Evolutionary conservation across 225 moss, liverwort and hornwort genomes (phyloP), one percentile per base, ranked within the genome.

Genomic region (Antitrichia curtipendula): DNA sequence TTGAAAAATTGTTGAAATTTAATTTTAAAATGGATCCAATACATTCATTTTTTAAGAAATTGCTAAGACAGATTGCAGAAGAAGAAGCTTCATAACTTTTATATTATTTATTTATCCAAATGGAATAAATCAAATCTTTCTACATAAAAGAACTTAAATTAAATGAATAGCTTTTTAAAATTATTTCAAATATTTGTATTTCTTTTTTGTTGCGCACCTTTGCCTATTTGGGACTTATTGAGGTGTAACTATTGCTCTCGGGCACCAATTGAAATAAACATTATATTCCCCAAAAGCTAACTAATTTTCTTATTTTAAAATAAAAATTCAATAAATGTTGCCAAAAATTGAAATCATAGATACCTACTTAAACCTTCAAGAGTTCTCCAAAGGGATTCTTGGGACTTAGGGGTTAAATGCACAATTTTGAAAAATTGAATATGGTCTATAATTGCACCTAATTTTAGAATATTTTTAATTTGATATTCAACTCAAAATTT

Each of bases 1-100:
- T 6, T n/a, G n/a, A n/a, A n/a, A 34, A 40, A 13, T 7, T 38
- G 7, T 23, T 68, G 13, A 38, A 36, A 40, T n/a, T 24, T 69
- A 15, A 41, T 14, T 25, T 65, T 0, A 8, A 5, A 41, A 69
- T 0, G 1, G 1, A 40, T 24, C 8, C 0, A 3, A 19, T 13
- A 15, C 8, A 25, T 69, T 24, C 4, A 14, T 24, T 40, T 40
- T 3, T 15, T 2, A 14, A 24, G 2, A 25, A 15, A 25, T 9
- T 41, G 15, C 3, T 4, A 16, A 41, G 2, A 41, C 8, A 41
- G 70, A 1, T 3, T 0, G 1, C 8, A 40, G 27, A 70, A 25
- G 5, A 41, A 70, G 16, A 70, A 70, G 41, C 41, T 41, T 40
- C 25, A 41, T 41, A 3, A 45, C 4, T 45, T 45, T 45, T 1